Evolutionary conservation across 2,329 filamentous ascomycete species (phyloP).

Genomic region (Atkinsonella texensis): DNA sequence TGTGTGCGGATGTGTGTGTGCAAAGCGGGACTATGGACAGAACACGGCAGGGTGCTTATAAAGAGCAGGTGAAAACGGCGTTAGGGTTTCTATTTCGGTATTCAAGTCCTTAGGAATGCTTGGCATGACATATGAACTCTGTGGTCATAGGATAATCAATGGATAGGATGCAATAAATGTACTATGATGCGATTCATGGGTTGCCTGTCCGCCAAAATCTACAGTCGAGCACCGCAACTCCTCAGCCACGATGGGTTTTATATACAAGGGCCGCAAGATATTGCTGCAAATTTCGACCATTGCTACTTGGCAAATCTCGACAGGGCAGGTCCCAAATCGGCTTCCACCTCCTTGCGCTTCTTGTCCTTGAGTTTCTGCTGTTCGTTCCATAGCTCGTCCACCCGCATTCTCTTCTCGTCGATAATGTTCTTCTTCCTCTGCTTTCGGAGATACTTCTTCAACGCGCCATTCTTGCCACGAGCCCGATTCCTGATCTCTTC

Average conservation of each 20-base stretch:
- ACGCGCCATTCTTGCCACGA: slow-evolving; percentile 76
- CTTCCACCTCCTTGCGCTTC: slow-evolving; percentile 50
- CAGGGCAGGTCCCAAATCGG: slow-evolving; percentile 74
- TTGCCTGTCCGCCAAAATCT: neutral
- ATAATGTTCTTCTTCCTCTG: slow-evolving; percentile 88
- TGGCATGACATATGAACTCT: no score
- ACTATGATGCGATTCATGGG: no score
- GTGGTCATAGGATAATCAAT: no score
- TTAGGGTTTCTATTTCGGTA: no score
- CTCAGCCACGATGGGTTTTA: slow-evolving; percentile 9
- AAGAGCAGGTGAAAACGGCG: no score
- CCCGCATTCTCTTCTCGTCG: slow-evolving; percentile 82
- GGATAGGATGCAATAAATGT: no score
- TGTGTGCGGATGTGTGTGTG: no score
- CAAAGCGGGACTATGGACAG: no score
- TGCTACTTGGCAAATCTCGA: slow-evolving; percentile 70
- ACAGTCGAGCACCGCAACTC: neutral
- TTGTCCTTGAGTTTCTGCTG: slow-evolving; percentile 55
- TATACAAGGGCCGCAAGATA: slow-evolving; percentile 2
- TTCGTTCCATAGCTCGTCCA: slow-evolving; percentile 71
- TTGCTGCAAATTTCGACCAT: slow-evolving; percentile 33
- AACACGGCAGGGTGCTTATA: no score
- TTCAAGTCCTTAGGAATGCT: no score
- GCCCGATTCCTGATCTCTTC: slow-evolving; percentile 64
- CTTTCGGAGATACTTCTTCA: slow-evolving; percentile 84